Percentiles rank a stretch among this genome's conserved stretches.
These are phyloP conservation scores for Peziza echinospora DNA, from an alignment of 495 filamentous ascomycete species.

Conservation along the genomic window DNA sequence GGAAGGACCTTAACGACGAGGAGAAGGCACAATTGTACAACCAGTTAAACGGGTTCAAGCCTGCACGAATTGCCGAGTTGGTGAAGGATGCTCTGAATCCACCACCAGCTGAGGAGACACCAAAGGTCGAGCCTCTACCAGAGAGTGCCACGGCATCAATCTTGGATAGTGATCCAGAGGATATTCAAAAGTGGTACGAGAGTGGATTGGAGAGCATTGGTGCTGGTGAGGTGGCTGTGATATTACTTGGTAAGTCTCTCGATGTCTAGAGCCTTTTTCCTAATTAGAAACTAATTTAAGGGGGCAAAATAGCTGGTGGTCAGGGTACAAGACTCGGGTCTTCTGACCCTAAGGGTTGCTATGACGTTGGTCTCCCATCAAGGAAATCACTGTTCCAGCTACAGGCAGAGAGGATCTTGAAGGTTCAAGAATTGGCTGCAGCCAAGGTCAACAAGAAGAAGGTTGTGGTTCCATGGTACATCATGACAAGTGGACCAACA, in stretches of 20 bases:
- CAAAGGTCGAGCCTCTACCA: constrained; percentile 72
- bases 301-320: constrained; percentile 36
- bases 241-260: constrained; percentile 46
- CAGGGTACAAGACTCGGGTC: constrained; percentile 90
- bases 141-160: constrained; percentile 76
- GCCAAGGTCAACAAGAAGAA: constrained; percentile 41
- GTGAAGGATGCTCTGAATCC: constrained; percentile 60
- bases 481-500: constrained; percentile 98
- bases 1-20: constrained; percentile 44
- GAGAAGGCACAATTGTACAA: constrained; percentile 64
- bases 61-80: constrained; percentile 23
- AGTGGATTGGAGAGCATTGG: constrained; percentile 68
- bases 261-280: too few relatives aligned
- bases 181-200: constrained; percentile 68
- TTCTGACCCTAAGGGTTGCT: constrained; percentile 90
- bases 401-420: constrained; percentile 78
- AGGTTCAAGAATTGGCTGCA: constrained; percentile 63
- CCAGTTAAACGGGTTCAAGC: constrained; percentile 64
- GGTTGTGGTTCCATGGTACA: constrained; percentile 84
- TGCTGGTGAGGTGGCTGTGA: constrained; percentile 77
- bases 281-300: background rate
- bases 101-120: constrained; percentile 22
- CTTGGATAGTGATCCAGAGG: constrained; percentile 61
- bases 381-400: constrained; percentile 92
- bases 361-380: constrained; percentile 79